Conservation (phyloP, 2,329 filamentous ascomycete species). For the Fusarium proliferatum region DNA sequence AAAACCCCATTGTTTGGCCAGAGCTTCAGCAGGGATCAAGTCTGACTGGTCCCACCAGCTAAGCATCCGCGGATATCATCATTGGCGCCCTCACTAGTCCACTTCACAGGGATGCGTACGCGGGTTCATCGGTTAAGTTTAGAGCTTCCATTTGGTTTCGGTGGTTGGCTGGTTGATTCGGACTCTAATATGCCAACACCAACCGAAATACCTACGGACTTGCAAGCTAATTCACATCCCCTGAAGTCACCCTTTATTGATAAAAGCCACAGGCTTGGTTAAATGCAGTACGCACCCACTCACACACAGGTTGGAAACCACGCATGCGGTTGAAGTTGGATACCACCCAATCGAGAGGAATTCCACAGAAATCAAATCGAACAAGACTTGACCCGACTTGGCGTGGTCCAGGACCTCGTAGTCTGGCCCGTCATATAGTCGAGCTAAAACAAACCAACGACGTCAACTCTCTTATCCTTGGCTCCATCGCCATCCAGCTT, state of each 20-base stretch:
- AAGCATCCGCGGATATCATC: neutral
- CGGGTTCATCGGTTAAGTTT: conserved; percentile 30
- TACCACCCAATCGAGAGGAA: conserved; percentile 25
- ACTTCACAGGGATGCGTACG: conserved; percentile 31
- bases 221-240: conserved; percentile 8
- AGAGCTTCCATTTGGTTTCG: conserved; percentile 28
- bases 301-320: conserved; percentile 10
- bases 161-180: conserved; percentile 2
- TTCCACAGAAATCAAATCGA: conserved; percentile 31
- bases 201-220: conserved; percentile 17
- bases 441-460: conserved; percentile 38
- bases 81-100: conserved; percentile 33
- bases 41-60: conserved; percentile 1
- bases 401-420: conserved; percentile 20
- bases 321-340: conserved; percentile 22
- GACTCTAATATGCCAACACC: neutral
- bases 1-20: conserved; percentile 19
- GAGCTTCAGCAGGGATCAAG: conserved; percentile 35
- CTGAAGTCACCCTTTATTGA: conserved; percentile 15
- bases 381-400: conserved; percentile 30
- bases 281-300: neutral
- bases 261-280: conserved; percentile 4
- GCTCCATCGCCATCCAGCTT: conserved; percentile 13
- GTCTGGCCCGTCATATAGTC: conserved; percentile 23
- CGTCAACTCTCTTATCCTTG: conserved; percentile 38